Base-by-base conservation (phyloP, 1,284 basidiomycete species). In the Fomitopsis betulina region DNA sequence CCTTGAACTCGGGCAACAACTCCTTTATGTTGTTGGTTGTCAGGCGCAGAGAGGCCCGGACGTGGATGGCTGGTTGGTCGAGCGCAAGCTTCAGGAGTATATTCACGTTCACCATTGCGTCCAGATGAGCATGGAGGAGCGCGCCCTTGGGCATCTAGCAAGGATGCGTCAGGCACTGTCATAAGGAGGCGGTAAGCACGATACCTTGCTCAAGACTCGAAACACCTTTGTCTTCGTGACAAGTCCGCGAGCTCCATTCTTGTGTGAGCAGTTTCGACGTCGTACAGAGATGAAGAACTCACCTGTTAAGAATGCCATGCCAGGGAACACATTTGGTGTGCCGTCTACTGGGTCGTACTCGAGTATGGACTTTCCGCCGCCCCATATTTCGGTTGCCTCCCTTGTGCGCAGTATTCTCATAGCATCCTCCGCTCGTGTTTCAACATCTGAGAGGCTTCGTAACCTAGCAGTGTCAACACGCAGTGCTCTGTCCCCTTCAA, bases 261-360 rank as follows among this genome's bases (percentile, higher is more conserved):
- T 38, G 33, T 6, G 2, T 56, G 42, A 32, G 0, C 13, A 0
- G 30, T 12, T 8, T 23, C 25, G 10, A n/a, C 10, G 17, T 40
- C n/a, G 27, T 25, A 8, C 4, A 25, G 19, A 6, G 6, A 10
- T 40, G n/a, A 4, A 21, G 37, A 15, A 23, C 62, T 53, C 57
- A 74, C 87, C 85, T 54, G 84, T 89, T 61, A 89, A 71, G 64
- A 89, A 91, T 63, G 84, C 86, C 87, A 89, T 90, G 33, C 89
- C 88, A 39, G 87, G 86, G 63, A 88, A 89, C 1, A 83, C 76
- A 67, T 87, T 81, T 1, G 77, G 79, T 2, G 60, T 57, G 15
- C 39, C 37, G 33, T 64, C 59, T 2, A 56, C 59, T 40, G 85
- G 72, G 15, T 74, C 74, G n/a, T 78, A 74, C 63, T 83, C 75